Conservation (phyloP, 2,329 filamentous ascomycete genomes). For the Pseudopyricularia cyperi region DNA sequence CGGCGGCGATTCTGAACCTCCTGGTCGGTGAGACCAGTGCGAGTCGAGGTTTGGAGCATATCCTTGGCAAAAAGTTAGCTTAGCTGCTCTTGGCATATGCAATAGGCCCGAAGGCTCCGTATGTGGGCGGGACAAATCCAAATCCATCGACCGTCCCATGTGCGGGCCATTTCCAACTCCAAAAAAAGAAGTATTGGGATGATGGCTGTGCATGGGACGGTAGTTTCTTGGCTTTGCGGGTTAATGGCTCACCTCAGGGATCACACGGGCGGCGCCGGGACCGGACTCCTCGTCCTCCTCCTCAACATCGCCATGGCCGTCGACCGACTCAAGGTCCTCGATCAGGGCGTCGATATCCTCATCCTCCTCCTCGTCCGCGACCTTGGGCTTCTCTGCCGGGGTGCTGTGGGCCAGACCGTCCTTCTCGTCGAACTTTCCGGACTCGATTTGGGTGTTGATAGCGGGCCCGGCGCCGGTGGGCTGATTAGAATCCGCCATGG, state of each 20-base stretch:
- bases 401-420: conserved; percentile 10
- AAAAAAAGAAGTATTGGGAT: no score
- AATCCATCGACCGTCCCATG: not conserved
- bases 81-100: not conserved
- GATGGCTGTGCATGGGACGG: not conserved
- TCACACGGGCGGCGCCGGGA: conserved; percentile 40
- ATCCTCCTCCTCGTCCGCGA: conserved; percentile 56
- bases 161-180: not conserved
- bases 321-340: conserved; percentile 72
- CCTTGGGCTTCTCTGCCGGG: conserved; percentile 26
- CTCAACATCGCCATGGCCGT: conserved; percentile 54
- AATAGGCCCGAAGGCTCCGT: not conserved
- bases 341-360: conserved; percentile 81
- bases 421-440: conserved; percentile 55
- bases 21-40: conserved; percentile 51
- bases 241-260: conserved; percentile 39
- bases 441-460: conserved; percentile 52
- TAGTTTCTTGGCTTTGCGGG: no score
- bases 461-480: conserved; percentile 33
- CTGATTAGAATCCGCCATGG: conserved; percentile 43
- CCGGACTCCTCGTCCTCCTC: conserved; percentile 32
- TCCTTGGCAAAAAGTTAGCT: conserved; percentile 6
- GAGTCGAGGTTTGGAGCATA: conserved; percentile 60
- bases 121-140: not conserved
- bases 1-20: conserved; percentile 53